phyloP scores from a whole-genome alignment of 257 asterid species.

The Primulina eburnea region DNA sequence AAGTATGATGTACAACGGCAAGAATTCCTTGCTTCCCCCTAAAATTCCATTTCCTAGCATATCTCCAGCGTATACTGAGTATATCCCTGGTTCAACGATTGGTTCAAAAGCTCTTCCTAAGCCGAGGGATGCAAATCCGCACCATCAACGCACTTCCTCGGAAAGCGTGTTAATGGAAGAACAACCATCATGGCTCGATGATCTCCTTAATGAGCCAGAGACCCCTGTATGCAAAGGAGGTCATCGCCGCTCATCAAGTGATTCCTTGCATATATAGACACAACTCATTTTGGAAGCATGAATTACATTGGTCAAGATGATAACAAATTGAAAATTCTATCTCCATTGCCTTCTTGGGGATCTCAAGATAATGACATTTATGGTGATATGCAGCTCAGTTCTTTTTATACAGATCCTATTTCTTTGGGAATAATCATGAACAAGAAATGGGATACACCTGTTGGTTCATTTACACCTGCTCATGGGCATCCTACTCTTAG shows the following conservation, averaged over 20 bases:
- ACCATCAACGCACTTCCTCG: constrained; percentile 88
- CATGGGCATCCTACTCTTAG: constrained; percentile 52
- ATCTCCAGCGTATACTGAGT: constrained; percentile 63
- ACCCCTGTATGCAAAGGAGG: constrained; percentile 83
- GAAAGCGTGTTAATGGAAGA: constrained; percentile 76
- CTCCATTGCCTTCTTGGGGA: constrained; percentile 64
- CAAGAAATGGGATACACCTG: constrained; percentile 57
- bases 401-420: constrained; percentile 49
- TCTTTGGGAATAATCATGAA: constrained; percentile 44
- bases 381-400: constrained; percentile 44
- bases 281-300: constrained; percentile 37
- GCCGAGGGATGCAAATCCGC: constrained; percentile 56
- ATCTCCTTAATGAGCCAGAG: constrained; percentile 89
- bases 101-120: constrained; percentile 49
- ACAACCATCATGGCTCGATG: constrained; percentile 92
- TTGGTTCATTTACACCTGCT: constrained; percentile 41
- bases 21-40: constrained; percentile 79
- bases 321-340: constrained; percentile 41
- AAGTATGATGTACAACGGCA: constrained; percentile 66
- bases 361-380: constrained; percentile 57
- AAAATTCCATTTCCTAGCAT: constrained; percentile 81
- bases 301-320: constrained; percentile 52
- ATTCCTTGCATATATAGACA: constrained; percentile 73
- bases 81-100: constrained; percentile 49
- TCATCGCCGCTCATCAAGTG: constrained; percentile 96